A percentile compares a stretch with the other conserved stretches of the same genome.
phyloP scores from a whole-genome alignment of 2,329 filamentous ascomycete genomes.

The Monilinia fructicola region DNA sequence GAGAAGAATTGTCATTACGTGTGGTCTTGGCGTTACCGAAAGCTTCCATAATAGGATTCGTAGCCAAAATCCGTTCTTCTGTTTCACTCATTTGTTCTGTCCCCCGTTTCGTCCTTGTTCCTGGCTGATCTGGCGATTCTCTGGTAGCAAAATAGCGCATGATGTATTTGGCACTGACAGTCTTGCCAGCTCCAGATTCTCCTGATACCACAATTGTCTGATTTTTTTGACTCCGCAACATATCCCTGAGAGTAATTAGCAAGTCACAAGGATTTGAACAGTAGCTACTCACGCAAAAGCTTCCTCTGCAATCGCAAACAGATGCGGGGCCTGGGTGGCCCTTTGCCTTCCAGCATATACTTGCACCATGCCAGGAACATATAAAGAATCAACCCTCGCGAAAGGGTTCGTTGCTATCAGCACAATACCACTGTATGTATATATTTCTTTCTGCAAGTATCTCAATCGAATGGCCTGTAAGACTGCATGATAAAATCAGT shows the following conservation, averaged over 20 bases:
- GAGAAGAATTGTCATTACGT: slow-evolving; percentile 96
- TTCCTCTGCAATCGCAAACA: slow-evolving; percentile 98
- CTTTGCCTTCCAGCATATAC: slow-evolving; percentile 97
- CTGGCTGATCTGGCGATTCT: slow-evolving; percentile 86
- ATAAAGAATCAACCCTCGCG: slow-evolving; percentile 93
- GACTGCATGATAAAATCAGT: slow-evolving; percentile 54
- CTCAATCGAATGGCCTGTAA: slow-evolving; percentile 95
- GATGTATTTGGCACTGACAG: slow-evolving; percentile 98
- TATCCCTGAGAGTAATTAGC: slow-evolving; percentile 68
- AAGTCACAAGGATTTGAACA: slow-evolving; percentile 14
- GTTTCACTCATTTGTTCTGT: slow-evolving; percentile 90
- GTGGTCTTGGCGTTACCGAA: slow-evolving; percentile 99
- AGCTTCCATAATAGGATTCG: slow-evolving; percentile 99
- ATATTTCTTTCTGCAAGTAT: slow-evolving; percentile 98
- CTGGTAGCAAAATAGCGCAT: slow-evolving; percentile 99
- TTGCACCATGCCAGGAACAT: slow-evolving; percentile 99
- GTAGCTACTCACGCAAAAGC: slow-evolving; percentile 77
- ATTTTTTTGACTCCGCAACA: slow-evolving; percentile 93
- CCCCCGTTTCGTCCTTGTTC: slow-evolving; percentile 72
- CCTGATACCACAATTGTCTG: slow-evolving; percentile 99
- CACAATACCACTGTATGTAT: slow-evolving; percentile 98
- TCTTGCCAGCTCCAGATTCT: slow-evolving; percentile 98
- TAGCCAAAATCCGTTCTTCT: slow-evolving; percentile 96
- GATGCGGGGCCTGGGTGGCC: slow-evolving; percentile 92
- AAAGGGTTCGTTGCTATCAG: slow-evolving; percentile 98